phyloP scores from a whole-genome alignment of 1,284 basidiomycete species.

The Malassezia vespertilionis region DNA sequence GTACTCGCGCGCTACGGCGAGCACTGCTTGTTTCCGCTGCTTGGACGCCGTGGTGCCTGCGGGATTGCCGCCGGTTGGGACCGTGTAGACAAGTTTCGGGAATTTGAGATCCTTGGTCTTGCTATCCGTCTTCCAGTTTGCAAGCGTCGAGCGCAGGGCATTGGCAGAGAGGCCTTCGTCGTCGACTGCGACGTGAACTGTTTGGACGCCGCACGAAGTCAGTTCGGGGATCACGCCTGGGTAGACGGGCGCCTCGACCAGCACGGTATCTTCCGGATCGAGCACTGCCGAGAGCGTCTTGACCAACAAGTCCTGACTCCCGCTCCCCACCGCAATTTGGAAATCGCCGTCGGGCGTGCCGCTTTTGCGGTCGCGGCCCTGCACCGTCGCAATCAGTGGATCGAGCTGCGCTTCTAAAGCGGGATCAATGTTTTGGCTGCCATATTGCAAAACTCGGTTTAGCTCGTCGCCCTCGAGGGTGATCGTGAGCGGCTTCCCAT shows the following conservation, averaged over 20 bases:
- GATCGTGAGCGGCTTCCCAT: slow-evolving; percentile 23
- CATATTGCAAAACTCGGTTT: slow-evolving; percentile 49
- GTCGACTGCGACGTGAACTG: slow-evolving; percentile 62
- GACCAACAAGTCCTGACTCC: slow-evolving; percentile 76
- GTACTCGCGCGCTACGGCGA: slow-evolving; percentile 53
- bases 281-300: slow-evolving; percentile 59
- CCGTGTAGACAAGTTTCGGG: slow-evolving; percentile 74
- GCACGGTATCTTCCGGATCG: slow-evolving; percentile 68
- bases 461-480: slow-evolving; percentile 44
- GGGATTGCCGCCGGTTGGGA: slow-evolving; percentile 50
- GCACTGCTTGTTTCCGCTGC: slow-evolving; percentile 65
- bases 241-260: slow-evolving; percentile 78
- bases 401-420: slow-evolving; percentile 58
- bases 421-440: slow-evolving; percentile 62
- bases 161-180: slow-evolving; percentile 61
- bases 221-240: slow-evolving; percentile 49
- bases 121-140: slow-evolving; percentile 58
- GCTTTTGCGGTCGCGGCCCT: slow-evolving; percentile 53
- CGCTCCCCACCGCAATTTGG: slow-evolving; percentile 61
- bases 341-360: slow-evolving; percentile 23
- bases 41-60: slow-evolving; percentile 43
- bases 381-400: slow-evolving; percentile 55
- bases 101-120: slow-evolving; percentile 54
- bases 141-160: slow-evolving; percentile 59
- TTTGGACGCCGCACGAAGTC: slow-evolving; percentile 21